Evolutionary conservation across 2,329 filamentous ascomycete species (phyloP).

Genomic region (Mycosphaerella sp.): DNA sequence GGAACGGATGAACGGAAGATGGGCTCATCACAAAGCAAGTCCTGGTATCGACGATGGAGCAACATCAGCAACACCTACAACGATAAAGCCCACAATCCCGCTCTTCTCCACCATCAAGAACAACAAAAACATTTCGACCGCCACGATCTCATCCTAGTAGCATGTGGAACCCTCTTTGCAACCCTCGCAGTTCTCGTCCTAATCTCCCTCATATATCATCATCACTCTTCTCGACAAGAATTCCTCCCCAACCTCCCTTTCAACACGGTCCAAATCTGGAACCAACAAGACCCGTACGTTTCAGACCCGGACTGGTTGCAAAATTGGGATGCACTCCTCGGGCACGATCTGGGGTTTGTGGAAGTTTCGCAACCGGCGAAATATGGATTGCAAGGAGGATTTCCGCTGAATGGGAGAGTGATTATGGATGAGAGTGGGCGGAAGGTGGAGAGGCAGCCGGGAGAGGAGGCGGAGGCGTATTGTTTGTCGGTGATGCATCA

Average conservation of each 20-base stretch:
- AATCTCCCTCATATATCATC: background rate
- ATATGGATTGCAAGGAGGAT: conserved; percentile 2
- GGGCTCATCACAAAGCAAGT: conserved; percentile 2
- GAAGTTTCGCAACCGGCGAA: conserved; percentile 3
- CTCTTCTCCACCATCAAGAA: background rate
- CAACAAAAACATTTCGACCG: background rate
- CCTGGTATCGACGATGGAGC: conserved; percentile 1
- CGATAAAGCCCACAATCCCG: conserved; percentile 1
- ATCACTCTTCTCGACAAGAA: background rate
- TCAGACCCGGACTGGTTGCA: background rate
- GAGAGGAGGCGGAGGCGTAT: conserved; percentile 2
- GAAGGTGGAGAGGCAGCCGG: background rate
- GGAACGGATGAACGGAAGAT: background rate
- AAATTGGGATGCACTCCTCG: conserved; percentile 1
- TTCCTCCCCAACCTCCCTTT: conserved; percentile 6
- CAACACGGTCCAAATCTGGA: conserved; percentile 1
- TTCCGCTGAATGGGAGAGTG: background rate
- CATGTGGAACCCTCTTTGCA: background rate
- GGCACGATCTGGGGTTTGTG: conserved; percentile 7
- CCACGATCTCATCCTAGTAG: background rate
- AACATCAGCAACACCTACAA: background rate
- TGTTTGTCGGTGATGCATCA: conserved; percentile 8
- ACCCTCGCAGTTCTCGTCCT: conserved; percentile 1
- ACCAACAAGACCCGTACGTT: conserved; percentile 4
- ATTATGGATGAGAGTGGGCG: too few relatives aligned